These are phyloP conservation scores for Xylaria bambusicola DNA, from an alignment of 495 filamentous ascomycete species.

Conservation along the genomic window DNA sequence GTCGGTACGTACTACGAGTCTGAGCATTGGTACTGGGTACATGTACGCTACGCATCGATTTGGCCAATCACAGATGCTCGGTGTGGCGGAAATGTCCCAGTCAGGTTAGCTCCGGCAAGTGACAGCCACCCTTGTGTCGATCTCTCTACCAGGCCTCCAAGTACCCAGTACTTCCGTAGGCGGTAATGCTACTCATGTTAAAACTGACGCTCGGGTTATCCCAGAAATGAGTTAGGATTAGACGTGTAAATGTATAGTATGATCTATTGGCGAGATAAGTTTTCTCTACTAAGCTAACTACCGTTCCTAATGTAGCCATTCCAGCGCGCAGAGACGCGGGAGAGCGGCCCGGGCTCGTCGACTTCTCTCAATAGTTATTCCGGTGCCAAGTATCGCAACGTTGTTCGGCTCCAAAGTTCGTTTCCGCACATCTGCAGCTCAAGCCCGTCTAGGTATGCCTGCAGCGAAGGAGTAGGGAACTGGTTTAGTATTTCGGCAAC, in stretches of 20 bases:
- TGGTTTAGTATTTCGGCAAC: constrained; percentile 18
- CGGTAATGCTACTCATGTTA: no score
- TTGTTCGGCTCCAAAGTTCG: constrained; percentile 45
- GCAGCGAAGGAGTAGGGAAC: constrained; percentile 11
- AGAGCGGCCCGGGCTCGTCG: background rate
- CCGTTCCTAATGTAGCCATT: background rate
- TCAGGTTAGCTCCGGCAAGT: background rate
- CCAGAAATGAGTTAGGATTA: no score
- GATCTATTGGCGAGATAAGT: no score
- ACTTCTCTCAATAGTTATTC: background rate
- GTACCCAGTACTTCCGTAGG: no score
- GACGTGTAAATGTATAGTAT: no score
- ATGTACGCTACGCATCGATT: no score
- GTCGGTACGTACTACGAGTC: no score
- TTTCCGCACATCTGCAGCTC: constrained; percentile 46
- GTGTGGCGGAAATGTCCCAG: background rate
- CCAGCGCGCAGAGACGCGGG: background rate
- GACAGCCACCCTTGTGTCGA: background rate
- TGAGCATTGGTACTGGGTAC: no score
- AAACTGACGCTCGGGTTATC: no score
- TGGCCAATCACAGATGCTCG: no score
- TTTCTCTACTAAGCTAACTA: background rate
- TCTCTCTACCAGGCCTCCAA: no score
- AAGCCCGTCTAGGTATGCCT: constrained; percentile 37
- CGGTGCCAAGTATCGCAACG: constrained; percentile 23